Conservation (phyloP, 2,329 filamentous ascomycete species). For the Fusarium goolgardi region DNA sequence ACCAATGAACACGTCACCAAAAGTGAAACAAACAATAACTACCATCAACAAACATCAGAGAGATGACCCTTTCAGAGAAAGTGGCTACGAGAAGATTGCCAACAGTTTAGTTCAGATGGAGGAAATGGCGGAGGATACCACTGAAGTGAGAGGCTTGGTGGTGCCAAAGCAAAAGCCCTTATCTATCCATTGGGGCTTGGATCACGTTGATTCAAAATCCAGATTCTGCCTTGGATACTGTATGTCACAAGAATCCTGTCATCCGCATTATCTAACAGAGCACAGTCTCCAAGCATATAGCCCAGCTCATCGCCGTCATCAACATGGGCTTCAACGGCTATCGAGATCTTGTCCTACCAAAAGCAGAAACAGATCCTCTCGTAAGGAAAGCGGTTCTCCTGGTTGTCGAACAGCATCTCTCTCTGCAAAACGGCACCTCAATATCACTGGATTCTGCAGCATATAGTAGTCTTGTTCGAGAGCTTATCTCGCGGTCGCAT, state of each 20-base stretch:
- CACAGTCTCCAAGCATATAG: constrained; percentile 39
- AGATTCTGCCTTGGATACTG: constrained; percentile 41
- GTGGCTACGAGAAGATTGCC: constrained; percentile 5
- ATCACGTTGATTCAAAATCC: constrained; percentile 35
- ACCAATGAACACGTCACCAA: accelerated
- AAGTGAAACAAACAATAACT: accelerated
- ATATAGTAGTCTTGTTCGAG: constrained; percentile 27
- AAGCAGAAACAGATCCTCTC: constrained; percentile 34
- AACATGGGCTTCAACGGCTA: constrained; percentile 44
- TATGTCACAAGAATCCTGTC: accelerated
- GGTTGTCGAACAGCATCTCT: constrained; percentile 39
- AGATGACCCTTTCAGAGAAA: constrained; percentile 6
- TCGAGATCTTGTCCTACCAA: constrained; percentile 35
- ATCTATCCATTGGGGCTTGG: constrained; percentile 14
- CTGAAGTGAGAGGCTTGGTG: background rate
- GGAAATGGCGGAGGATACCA: background rate
- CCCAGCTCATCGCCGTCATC: constrained; percentile 40
- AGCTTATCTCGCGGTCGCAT: constrained; percentile 35
- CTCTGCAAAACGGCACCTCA: constrained; percentile 21
- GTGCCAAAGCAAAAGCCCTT: background rate
- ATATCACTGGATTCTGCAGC: constrained; percentile 27
- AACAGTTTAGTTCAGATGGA: accelerated
- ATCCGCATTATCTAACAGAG: background rate
- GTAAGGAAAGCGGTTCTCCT: constrained; percentile 40
- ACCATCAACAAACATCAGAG: background rate